These are phyloP conservation scores for Dillenia turbinata DNA, from an alignment of 164 flowering plant genomes.

Conservation along the genomic window DNA sequence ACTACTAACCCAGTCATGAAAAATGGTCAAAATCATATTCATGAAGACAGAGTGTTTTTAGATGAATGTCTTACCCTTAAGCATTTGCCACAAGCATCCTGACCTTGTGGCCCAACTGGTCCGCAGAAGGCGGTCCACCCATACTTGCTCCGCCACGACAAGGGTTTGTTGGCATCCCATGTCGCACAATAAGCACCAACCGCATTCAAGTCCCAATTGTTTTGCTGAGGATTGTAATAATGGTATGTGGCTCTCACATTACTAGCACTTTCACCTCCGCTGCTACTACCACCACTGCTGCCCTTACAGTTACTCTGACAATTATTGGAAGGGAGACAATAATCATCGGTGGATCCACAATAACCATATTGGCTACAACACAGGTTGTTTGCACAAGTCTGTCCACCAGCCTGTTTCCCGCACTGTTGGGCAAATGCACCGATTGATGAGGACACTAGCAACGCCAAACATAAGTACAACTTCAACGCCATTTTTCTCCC, in stretches of 20 bases:
- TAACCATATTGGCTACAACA: conserved; percentile 43
- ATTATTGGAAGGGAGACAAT: conserved; percentile 26
- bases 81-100: conserved; percentile 39
- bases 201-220: conserved; percentile 34
- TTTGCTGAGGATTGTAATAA: conserved; percentile 34
- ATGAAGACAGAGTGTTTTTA: no score
- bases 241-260: conserved; percentile 50
- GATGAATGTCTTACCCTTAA: conserved; percentile 22
- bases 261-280: conserved; percentile 22
- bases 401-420: conserved; percentile 38
- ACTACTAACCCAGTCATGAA: no score
- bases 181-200: conserved; percentile 45
- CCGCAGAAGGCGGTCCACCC: conserved; percentile 55
- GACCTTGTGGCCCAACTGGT: conserved; percentile 36
- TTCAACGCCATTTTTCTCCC: conserved; percentile 3
- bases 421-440: conserved; percentile 26
- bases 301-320: conserved; percentile 38
- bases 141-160: conserved; percentile 34
- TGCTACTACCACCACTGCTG: conserved; percentile 8
- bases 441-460: conserved; percentile 8
- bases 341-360: conserved; percentile 28
- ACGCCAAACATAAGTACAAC: neutral
- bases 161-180: conserved; percentile 44
- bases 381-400: conserved; percentile 27
- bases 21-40: neutral